Evolutionary conservation across 192 early-diverging fungal species (phyloP).

Genomic region (Powellomyces hirtus): DNA sequence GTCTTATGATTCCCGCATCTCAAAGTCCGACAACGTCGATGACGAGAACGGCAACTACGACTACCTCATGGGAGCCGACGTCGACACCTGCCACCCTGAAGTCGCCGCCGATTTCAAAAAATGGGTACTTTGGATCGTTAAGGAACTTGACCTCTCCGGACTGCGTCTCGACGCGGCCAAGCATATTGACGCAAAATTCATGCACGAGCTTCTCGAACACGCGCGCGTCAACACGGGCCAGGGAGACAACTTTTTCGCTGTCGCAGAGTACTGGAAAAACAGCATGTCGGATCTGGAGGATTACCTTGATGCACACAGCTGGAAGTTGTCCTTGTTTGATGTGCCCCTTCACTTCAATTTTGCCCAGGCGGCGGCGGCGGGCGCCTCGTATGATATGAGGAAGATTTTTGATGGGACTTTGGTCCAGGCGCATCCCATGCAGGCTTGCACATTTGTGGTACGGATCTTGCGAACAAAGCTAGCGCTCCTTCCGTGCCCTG

Average conservation of each 20-base stretch:
- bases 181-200: constrained; percentile 32
- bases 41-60: constrained; percentile 50
- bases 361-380: constrained; percentile 3
- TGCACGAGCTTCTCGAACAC: constrained; percentile 27
- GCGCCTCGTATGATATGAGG: constrained; percentile 21
- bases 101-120: constrained; percentile 11
- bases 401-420: constrained; percentile 34
- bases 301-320: constrained; percentile 27
- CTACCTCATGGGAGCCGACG: constrained; percentile 45
- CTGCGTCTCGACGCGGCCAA: constrained; percentile 30
- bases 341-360: constrained; percentile 33
- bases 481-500: too few species aligned
- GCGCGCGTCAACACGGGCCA: constrained; percentile 1
- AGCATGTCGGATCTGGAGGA: constrained; percentile 27
- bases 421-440: constrained; percentile 31
- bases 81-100: constrained; percentile 27
- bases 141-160: constrained; percentile 26
- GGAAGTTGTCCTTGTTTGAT: constrained; percentile 32
- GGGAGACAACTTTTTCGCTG: constrained; percentile 25
- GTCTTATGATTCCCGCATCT: neutral
- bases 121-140: constrained; percentile 25
- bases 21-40: constrained; percentile 42
- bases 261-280: constrained; percentile 30
- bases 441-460: constrained; percentile 32
- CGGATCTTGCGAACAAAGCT: too few species aligned